Conservation (phyloP, 306 rosid genomes). For the Inga laurina region DNA sequence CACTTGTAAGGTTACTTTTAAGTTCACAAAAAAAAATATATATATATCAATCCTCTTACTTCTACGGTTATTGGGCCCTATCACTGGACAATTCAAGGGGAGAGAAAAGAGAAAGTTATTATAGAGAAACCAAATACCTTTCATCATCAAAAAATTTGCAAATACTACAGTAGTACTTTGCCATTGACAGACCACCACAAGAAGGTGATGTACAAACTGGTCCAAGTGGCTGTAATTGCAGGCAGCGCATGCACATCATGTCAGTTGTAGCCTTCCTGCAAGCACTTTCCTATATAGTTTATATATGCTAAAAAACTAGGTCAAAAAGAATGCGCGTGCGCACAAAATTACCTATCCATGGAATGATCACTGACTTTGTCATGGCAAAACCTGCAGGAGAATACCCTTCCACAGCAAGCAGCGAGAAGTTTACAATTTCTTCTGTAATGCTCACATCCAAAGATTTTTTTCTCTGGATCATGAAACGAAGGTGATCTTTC, state of each 20-base stretch:
- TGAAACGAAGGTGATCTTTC: slow-evolving; percentile 51
- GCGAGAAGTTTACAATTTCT: slow-evolving; percentile 80
- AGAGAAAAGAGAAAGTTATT: background rate
- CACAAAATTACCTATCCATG: slow-evolving; percentile 64
- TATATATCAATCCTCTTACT: background rate
- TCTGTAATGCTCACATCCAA: slow-evolving; percentile 77
- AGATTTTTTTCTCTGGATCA: slow-evolving; percentile 48
- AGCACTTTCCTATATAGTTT: background rate
- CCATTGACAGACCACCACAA: slow-evolving; percentile 68
- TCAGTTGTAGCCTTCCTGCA: slow-evolving; percentile 70
- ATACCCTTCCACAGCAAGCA: slow-evolving; percentile 76
- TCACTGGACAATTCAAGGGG: background rate
- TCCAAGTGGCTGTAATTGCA: slow-evolving; percentile 63
- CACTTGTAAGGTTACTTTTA: background rate
- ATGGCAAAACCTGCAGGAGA: slow-evolving; percentile 77
- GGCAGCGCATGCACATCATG: slow-evolving; percentile 78
- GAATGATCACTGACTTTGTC: slow-evolving; percentile 81
- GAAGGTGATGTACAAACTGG: slow-evolving; percentile 63
- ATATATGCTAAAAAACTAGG: background rate
- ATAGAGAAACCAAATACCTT: slow-evolving; percentile 45
- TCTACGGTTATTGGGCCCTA: background rate
- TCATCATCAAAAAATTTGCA: slow-evolving; percentile 85
- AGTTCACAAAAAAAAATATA: background rate
- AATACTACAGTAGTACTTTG: slow-evolving; percentile 65
- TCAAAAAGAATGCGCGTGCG: background rate